Evolutionary conservation across 2,329 filamentous ascomycete genomes (phyloP).

Genomic region (Neopestalotiopsis sp.): DNA sequence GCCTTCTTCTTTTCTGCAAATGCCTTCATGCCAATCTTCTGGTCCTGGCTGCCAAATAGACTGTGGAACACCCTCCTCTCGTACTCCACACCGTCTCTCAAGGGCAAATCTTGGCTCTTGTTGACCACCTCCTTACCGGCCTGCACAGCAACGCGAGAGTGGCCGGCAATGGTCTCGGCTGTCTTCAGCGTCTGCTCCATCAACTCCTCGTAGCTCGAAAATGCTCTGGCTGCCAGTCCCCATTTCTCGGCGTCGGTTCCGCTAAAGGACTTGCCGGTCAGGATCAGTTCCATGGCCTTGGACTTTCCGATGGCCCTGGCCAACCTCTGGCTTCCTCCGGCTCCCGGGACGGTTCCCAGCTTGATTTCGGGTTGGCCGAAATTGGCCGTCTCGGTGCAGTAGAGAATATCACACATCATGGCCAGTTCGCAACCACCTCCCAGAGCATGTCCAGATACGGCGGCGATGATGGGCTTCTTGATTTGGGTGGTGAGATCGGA

Average conservation of each 20-base stretch:
- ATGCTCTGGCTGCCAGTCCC: conserved; percentile 86
- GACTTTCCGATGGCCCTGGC: conserved; percentile 84
- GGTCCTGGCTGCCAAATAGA: conserved; percentile 91
- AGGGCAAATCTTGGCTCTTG: conserved; percentile 90
- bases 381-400: conserved; percentile 83
- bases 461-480: conserved; percentile 93
- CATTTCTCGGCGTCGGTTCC: conserved; percentile 86
- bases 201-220: conserved; percentile 80
- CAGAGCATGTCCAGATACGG: conserved; percentile 92
- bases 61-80: conserved; percentile 93
- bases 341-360: conserved; percentile 89
- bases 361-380: conserved; percentile 99
- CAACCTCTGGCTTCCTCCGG: conserved; percentile 87
- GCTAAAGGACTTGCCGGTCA: conserved; percentile 84
- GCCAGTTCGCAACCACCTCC: conserved; percentile 96
- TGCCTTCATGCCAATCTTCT: conserved; percentile 96
- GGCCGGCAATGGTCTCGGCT: conserved; percentile 86
- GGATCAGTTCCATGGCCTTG: conserved; percentile 88
- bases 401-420: conserved; percentile 96
- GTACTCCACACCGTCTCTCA: conserved; percentile 92
- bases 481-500: conserved; percentile 81
- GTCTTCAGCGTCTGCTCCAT: conserved; percentile 82
- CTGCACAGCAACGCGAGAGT: conserved; percentile 85
- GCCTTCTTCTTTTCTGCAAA: conserved; percentile 96
- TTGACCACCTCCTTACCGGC: conserved; percentile 98